Base-by-base conservation (phyloP, 192 early-diverging fungal genomes). In the Backusella tuberculispora region DNA sequence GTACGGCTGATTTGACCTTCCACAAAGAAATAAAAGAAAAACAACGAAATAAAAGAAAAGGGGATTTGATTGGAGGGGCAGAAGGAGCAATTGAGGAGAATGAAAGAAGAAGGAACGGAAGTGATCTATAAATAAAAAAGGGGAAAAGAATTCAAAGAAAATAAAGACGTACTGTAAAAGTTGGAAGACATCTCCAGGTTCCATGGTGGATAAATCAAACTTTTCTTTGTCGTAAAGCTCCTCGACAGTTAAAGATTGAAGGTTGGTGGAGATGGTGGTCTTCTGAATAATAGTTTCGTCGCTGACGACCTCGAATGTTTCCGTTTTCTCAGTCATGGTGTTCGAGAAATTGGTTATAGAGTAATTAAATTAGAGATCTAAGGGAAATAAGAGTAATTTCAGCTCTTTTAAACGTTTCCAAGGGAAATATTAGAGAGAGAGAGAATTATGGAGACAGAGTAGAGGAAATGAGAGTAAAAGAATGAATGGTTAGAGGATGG, bases 221-320 rank as follows among this genome's bases (percentile, higher is more conserved):
- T 92, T 92, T 50, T 92, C 91, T 88, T 92, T 92, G 85, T 92
- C 88, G 78, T 92, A 92, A 66, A 92, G 86, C 82, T 92, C 91
- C 70, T 89, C 81, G 66, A 88, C 88, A 47, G 88, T 87, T 78
- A 92, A 80, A 12, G 87, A 88, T 41, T 63, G 41, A n/a, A 73
- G 63, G 34, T 50, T 66, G 74, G 66, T 47, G 41, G 63, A 34
- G 8, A 66, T 37, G 44, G 10, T 56, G 8, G 26, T 41, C 45
- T 75, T 75, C 7, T 69, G 74, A 72, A 50, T 44, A 45, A 69
- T 47, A 21, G 64, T 69, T 64, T 74, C 40, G 24, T 69, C 64
- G 60, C 56, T 29, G 40, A 53, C 64, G 73, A 73, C 80, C 72
- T 77, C 75, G 74, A 69, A 73, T 75, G 75, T 74, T 78, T 73